Base-by-base conservation (phyloP, 306 rosid genomes). In the Inga laurina region DNA sequence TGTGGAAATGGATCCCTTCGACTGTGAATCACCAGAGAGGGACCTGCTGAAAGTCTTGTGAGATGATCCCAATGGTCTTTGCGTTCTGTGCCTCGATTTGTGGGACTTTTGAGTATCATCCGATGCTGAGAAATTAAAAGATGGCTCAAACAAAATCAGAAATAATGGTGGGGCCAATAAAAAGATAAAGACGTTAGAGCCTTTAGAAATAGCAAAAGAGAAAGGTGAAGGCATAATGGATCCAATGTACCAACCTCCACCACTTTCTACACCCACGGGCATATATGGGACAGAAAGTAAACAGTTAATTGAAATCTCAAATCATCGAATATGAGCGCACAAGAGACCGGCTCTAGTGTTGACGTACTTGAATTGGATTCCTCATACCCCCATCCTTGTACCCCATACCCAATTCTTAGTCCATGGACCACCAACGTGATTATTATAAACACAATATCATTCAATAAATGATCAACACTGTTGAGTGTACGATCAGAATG, bases 101-200 rank as follows among this genome's bases (percentile, higher is more conserved):
- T 93, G 92, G 73, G 94, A 90, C 89, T 91, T 95, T 81, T 87
- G 97, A 61, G 95, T 92, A 84, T 93, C 97, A 83, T 91, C 97
- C 14, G 97, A 95, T 79, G 90, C 98, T 95, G 90, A 74, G 70
- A 86, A 75, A 86, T 56, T 19, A 78, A 66, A 39, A 71, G 71
- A 88, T 21, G 81, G 81, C 56, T 81, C 79, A 82, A 80, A 78
- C 81, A 87, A 80, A 81, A 87, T 92, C 52, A 87, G 67, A 84
- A 80, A 77, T 44, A 34, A 77, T 27, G 37, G 90, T 75, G 89
- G 88, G 87, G 68, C 85, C 90, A 82, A 81, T 15, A 37, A 74
- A 79, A 70, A 81, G 87, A 86, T 75, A 88, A 86, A 88, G 81
- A 56, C 43, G 68, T 27, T 52, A 85, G 85, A 82, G 78, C 90